These are phyloP conservation scores for Leccinum broughii DNA, from an alignment of 768 basidiomycete genomes.

Conservation along the genomic window DNA sequence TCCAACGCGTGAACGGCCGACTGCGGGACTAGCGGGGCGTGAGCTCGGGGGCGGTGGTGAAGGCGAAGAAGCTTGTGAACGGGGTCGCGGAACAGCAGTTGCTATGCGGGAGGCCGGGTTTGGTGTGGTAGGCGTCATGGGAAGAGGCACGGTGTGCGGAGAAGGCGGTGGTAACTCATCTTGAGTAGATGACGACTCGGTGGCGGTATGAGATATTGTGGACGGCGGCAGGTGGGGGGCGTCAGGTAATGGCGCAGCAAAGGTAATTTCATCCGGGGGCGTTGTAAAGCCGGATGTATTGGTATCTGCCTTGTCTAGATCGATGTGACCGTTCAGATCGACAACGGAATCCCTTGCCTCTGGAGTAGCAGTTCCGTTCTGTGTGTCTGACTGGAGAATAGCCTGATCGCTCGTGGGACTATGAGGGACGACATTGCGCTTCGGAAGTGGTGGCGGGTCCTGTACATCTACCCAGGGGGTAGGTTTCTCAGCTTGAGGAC, in stretches of 20 bases:
- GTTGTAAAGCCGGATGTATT: constrained; percentile 17
- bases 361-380: neutral
- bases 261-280: constrained; percentile 25
- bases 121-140: constrained; percentile 24
- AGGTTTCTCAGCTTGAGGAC: constrained; percentile 19
- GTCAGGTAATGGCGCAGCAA: constrained; percentile 15
- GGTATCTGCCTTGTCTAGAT: constrained; percentile 11
- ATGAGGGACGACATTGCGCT: constrained; percentile 42
- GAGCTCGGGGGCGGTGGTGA: constrained; percentile 31
- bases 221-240: neutral
- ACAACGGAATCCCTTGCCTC: constrained; percentile 7
- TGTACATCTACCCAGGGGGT: constrained; percentile 10
- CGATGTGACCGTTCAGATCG: constrained; percentile 5
- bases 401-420: constrained; percentile 15
- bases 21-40: constrained; percentile 31
- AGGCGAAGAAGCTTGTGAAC: constrained; percentile 32
- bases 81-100: constrained; percentile 32
- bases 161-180: constrained; percentile 17
- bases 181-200: constrained; percentile 5
- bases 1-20: constrained; percentile 26
- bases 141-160: constrained; percentile 25
- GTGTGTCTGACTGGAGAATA: constrained; percentile 1
- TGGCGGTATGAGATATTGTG: constrained; percentile 1
- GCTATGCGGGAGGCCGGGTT: constrained; percentile 27
- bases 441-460: constrained; percentile 52